phyloP scores from a whole-genome alignment of 2,329 filamentous ascomycete genomes.

The Aspergillus pseudotamarii region DNA sequence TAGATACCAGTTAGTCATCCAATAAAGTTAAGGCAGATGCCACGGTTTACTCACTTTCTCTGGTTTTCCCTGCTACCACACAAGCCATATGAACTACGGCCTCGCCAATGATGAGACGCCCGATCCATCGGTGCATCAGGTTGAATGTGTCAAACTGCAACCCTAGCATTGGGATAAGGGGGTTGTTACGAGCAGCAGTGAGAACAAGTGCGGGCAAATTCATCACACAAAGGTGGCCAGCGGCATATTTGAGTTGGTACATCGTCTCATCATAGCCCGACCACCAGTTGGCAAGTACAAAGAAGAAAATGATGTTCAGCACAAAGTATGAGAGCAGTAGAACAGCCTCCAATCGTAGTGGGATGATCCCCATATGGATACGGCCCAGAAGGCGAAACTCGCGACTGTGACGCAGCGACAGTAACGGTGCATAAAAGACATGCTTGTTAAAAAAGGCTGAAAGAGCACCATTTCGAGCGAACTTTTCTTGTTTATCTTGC shows the following conservation, averaged over 20 bases:
- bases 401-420: constrained; percentile 71
- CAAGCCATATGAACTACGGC: constrained; percentile 64
- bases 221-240: constrained; percentile 77
- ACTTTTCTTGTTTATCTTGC: constrained; percentile 26
- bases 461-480: constrained; percentile 16
- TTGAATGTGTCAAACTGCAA: constrained; percentile 96
- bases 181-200: constrained; percentile 88
- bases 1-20: constrained; percentile 1
- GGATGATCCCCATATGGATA: constrained; percentile 72
- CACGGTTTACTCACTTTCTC: constrained; percentile 22
- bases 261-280: constrained; percentile 30
- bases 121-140: constrained; percentile 79
- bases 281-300: constrained; percentile 39
- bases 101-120: constrained; percentile 70
- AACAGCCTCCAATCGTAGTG: constrained; percentile 71
- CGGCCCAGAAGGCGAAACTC: constrained; percentile 66
- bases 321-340: constrained; percentile 66
- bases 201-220: constrained; percentile 89
- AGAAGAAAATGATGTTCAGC: constrained; percentile 73
- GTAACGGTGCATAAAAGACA: constrained; percentile 63
- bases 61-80: constrained; percentile 27
- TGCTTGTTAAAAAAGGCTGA: constrained; percentile 41
- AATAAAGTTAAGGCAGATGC: neutral
- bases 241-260: constrained; percentile 70
- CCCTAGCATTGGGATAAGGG: constrained; percentile 74